These are phyloP conservation scores for Gaultheria prostrata DNA, from an alignment of 148 eudicot species.

Conservation along the genomic window DNA sequence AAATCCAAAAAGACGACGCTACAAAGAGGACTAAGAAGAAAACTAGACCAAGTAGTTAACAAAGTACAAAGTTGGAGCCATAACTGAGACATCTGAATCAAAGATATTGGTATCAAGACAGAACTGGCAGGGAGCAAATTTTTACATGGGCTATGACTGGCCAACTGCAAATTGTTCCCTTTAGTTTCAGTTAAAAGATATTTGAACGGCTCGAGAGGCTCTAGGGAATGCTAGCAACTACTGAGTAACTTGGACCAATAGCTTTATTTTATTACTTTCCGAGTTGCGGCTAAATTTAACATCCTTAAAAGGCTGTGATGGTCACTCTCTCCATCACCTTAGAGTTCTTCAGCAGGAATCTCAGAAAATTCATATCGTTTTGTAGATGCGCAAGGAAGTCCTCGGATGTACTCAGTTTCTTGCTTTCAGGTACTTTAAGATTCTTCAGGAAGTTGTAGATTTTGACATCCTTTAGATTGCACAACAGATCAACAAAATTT, in stretches of 20 bases:
- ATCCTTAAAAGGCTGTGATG: neutral
- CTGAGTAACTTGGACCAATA: neutral
- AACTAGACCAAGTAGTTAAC: neutral
- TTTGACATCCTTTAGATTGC: conserved; percentile 8
- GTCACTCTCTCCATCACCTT: conserved; percentile 9
- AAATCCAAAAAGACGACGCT: neutral
- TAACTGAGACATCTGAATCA: neutral
- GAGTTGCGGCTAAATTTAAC: no score
- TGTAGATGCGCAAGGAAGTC: neutral
- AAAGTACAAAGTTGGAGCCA: neutral
- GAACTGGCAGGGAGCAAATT: neutral
- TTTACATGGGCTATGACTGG: neutral
- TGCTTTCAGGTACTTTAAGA: neutral
- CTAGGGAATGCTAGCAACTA: neutral
- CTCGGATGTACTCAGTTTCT: neutral
- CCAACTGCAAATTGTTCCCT: neutral
- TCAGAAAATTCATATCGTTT: neutral
- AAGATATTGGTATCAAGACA: neutral
- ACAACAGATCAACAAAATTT: neutral
- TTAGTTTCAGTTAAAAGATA: neutral
- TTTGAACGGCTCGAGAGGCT: conserved; percentile 9
- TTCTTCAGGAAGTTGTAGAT: neutral
- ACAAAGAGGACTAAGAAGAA: neutral
- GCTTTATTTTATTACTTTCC: neutral
- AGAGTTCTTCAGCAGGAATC: neutral